phyloP scores from a whole-genome alignment of 768 basidiomycete species.

The Auricularia sp. region DNA sequence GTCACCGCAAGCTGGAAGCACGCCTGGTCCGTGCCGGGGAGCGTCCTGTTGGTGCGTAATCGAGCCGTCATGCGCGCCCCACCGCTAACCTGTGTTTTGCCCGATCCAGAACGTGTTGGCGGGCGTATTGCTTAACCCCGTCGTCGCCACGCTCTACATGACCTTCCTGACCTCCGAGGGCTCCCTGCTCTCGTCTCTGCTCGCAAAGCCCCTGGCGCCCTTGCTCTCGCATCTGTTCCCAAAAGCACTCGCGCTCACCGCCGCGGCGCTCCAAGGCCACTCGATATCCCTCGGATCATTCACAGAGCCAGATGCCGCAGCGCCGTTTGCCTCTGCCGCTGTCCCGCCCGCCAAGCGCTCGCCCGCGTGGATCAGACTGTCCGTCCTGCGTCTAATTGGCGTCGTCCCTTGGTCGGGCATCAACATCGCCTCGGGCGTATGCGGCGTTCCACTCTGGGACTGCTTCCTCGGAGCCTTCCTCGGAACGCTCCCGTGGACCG shows the following conservation, averaged over 20 bases:
- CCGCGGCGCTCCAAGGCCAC: constrained; percentile 65
- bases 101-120: constrained; percentile 72
- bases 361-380: constrained; percentile 70
- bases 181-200: constrained; percentile 68
- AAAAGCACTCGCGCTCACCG: constrained; percentile 73
- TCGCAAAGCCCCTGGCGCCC: constrained; percentile 77
- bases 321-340: constrained; percentile 26
- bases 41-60: constrained; percentile 69
- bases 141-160: constrained; percentile 70
- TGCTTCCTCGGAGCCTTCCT: constrained; percentile 78
- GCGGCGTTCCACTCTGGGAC: constrained; percentile 64
- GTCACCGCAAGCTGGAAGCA: constrained; percentile 90
- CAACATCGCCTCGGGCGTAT: constrained; percentile 92
- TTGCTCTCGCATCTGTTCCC: constrained; percentile 75
- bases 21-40: constrained; percentile 93
- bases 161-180: constrained; percentile 81
- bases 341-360: constrained; percentile 5
- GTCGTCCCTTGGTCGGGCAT: constrained; percentile 96
- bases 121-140: constrained; percentile 76
- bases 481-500: constrained; percentile 79
- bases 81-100: constrained; percentile 10
- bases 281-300: constrained; percentile 18
- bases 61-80: constrained; percentile 12
- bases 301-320: constrained; percentile 16
- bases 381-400: constrained; percentile 81